Percentiles rank a stretch among this genome's conserved stretches.
Conservation (phyloP, 768 basidiomycete species). For the Phaeolepiota aurea region DNA sequence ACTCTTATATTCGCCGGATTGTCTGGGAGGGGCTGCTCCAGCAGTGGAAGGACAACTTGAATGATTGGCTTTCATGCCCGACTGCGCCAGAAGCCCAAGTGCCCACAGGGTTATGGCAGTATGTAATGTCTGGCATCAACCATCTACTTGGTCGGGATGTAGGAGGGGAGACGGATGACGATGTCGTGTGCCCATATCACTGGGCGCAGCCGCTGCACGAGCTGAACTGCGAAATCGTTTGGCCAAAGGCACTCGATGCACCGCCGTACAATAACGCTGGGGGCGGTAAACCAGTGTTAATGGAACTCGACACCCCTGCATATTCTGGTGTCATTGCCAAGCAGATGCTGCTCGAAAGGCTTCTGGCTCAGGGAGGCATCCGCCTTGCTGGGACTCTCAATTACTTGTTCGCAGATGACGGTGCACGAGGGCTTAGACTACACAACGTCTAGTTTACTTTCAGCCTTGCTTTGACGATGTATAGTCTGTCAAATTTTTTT, state of each 20-base stretch:
- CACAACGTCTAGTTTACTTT: background rate
- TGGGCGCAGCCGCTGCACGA: conserved; percentile 71
- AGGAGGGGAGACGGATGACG: conserved; percentile 37
- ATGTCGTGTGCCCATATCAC: conserved; percentile 60
- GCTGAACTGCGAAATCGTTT: conserved; percentile 78
- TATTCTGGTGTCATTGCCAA: conserved; percentile 67
- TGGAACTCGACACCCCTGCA: conserved; percentile 76
- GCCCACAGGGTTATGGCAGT: conserved; percentile 16
- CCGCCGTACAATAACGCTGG: conserved; percentile 29
- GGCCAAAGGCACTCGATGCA: conserved; percentile 64
- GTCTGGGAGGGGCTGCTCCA: conserved; percentile 77
- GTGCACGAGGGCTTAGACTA: background rate
- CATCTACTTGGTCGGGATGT: conserved; percentile 9
- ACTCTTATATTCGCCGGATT: conserved; percentile 79
- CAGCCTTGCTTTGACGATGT: too few relatives aligned
- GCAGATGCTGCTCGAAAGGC: conserved; percentile 67
- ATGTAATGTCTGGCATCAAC: conserved; percentile 14
- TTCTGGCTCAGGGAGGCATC: conserved; percentile 78
- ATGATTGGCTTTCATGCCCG: conserved; percentile 7
- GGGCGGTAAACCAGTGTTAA: conserved; percentile 18
- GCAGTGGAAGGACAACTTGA: conserved; percentile 53
- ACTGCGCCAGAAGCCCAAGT: background rate
- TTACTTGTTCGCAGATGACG: conserved; percentile 40
- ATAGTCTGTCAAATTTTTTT: background rate
- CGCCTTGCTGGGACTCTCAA: conserved; percentile 82